These are phyloP conservation scores for Populus nigra DNA, from an alignment of 345 rosid species.

Conservation along the genomic window DNA sequence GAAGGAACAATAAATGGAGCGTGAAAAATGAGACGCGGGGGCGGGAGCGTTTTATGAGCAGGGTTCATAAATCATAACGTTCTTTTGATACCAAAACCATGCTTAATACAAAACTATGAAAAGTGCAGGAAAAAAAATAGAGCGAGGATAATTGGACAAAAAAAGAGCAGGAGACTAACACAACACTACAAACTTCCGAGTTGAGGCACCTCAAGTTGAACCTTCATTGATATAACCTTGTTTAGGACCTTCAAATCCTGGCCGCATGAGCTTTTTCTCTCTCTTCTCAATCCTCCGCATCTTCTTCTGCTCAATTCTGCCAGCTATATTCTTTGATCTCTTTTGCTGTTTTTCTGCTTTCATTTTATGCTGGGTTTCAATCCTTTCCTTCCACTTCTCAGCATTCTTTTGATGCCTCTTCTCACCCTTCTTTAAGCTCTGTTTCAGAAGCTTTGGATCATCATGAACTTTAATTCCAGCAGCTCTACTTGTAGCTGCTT, in stretches of 20 bases:
- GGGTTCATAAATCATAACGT: neutral
- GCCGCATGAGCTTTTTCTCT: conserved; percentile 82
- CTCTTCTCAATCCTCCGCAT: conserved; percentile 67
- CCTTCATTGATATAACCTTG: conserved; percentile 32
- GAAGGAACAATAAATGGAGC: neutral
- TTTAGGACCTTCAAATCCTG: conserved; percentile 88
- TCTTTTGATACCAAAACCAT: neutral
- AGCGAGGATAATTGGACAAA: neutral
- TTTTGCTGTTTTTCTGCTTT: conserved; percentile 70
- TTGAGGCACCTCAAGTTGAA: conserved; percentile 3
- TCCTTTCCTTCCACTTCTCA: conserved; percentile 85
- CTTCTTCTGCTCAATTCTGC: conserved; percentile 70
- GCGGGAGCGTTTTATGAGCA: neutral
- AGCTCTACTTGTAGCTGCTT: conserved; percentile 74
- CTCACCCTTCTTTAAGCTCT: conserved; percentile 70
- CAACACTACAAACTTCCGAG: neutral
- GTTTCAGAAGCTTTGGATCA: conserved; percentile 71
- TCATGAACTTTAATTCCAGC: conserved; percentile 81
- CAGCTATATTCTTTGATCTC: conserved; percentile 67
- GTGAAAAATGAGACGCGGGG: neutral
- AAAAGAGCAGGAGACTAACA: neutral
- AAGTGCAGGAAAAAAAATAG: neutral
- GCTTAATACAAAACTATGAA: neutral
- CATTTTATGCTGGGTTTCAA: conserved; percentile 56
- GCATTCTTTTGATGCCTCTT: conserved; percentile 66